Conservation (phyloP, 2,329 filamentous ascomycete genomes). For the Phyllosticta ampelicida region DNA sequence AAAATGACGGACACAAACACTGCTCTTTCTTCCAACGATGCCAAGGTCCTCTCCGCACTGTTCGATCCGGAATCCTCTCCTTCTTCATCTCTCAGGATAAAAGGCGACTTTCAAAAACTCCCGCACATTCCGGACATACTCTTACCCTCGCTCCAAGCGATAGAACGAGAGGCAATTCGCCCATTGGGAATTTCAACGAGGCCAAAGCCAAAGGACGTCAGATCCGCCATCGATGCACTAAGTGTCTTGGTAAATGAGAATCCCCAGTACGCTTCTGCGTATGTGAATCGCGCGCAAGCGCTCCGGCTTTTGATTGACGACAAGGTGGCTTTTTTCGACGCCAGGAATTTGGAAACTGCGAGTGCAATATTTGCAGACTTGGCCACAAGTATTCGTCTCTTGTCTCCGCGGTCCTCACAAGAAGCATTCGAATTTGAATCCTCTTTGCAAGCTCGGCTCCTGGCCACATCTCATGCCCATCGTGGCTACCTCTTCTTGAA, state of each 20-base stretch:
- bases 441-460: constrained; percentile 51
- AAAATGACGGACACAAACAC: constrained; percentile 32
- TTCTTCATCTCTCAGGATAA: constrained; percentile 41
- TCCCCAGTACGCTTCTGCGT: constrained; percentile 59
- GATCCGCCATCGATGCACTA: constrained; percentile 32
- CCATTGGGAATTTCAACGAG: constrained; percentile 25
- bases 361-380: constrained; percentile 44
- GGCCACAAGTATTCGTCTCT: constrained; percentile 22
- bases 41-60: constrained; percentile 26
- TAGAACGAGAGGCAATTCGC: constrained; percentile 32
- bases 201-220: constrained; percentile 4
- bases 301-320: constrained; percentile 53
- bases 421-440: constrained; percentile 36
- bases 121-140: constrained; percentile 28
- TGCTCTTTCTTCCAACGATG: constrained; percentile 25
- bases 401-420: constrained; percentile 8
- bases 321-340: constrained; percentile 13
- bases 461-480: constrained; percentile 63
- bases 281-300: constrained; percentile 65
- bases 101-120: constrained; percentile 24
- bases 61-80: constrained; percentile 37
- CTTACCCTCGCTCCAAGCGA: constrained; percentile 28
- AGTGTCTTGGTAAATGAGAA: constrained; percentile 45
- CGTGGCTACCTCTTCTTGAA: constrained; percentile 40
- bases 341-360: constrained; percentile 20